Evolutionary conservation across 176 grass and related monocot species (phyloP), one percentile per base, ranked within the genome.

Genomic region (Panicum miliaceum): DNA sequence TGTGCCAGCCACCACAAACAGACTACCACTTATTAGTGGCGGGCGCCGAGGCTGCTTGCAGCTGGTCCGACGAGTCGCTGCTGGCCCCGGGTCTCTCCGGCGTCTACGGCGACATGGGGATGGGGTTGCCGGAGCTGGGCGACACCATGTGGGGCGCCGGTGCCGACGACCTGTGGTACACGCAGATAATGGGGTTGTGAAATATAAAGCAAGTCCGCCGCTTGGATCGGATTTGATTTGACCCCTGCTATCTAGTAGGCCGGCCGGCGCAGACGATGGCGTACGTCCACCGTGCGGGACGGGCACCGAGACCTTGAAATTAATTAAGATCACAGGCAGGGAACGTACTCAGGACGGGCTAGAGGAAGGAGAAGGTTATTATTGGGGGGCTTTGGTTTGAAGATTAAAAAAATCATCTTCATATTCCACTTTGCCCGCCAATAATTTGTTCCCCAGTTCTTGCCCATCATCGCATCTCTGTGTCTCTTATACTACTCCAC

Each of bases 131-230:
- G 4, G 96, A 93, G 43, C 80, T 89, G 20, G 82, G 59, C 27
- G 92, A 94, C 52, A 84, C 56, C 61, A 83, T 87, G 80, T 95
- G 92, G 92, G 84, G 81, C 34, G 36, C 72, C 61, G 45, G 59
- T 61, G 63, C 62, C 61, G 92, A 92, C 27, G 93, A 95, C 71
- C 88, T 88, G 32, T 95, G 89, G 93, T 88, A 80, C 73, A 85
- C 50, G 77, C 89, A 78, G 20, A 86, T 83, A 58, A 64, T 83
- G 88, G 85, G 75, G 2, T 45, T 90, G 50, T 90, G 74, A 86
- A 67, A 51, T 3, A 0, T 11, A 11, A 42, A 10, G 3, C 48
- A 15, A 58, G 41, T 53, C 69, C 19, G 75, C 65, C 83, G 75
- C 26, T 50, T 10, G 51, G 64, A 47, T 36, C 35, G 61, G 75